Conservation (phyloP, 1,139 yeast species). For the Hansenula sp. region DNA sequence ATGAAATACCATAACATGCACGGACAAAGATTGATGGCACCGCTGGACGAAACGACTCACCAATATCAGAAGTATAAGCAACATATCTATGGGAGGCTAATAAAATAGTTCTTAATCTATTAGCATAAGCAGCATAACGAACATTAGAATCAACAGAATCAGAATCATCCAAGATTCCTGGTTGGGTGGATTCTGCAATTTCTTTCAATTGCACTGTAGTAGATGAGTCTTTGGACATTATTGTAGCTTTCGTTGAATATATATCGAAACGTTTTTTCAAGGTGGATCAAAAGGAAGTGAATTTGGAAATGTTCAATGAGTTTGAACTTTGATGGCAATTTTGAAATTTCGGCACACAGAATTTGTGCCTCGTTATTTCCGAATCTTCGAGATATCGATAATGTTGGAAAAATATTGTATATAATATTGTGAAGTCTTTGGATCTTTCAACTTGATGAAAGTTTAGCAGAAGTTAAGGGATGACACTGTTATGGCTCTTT, state of each 20-base stretch:
- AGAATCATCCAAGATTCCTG: constrained; percentile 12
- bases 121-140: constrained; percentile 83
- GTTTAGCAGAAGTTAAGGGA: too few relatives aligned
- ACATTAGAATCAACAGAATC: constrained; percentile 49
- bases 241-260: too few relatives aligned
- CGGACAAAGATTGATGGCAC: constrained; percentile 67
- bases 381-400: not conserved
- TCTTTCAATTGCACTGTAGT: not conserved
- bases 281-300: too few relatives aligned
- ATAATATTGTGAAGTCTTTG: too few relatives aligned
- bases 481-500: too few relatives aligned
- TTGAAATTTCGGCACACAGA: not conserved
- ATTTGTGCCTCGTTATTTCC: not conserved
- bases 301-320: not conserved
- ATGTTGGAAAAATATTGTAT: too few relatives aligned
- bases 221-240: not conserved
- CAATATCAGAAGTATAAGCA: constrained; percentile 85
- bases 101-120: constrained; percentile 65
- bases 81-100: constrained; percentile 79
- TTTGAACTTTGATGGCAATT: not conserved
- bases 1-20: constrained; percentile 69
- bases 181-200: constrained; percentile 3
- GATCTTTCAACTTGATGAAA: too few relatives aligned
- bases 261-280: too few relatives aligned
- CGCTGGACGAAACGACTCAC: constrained; percentile 86